Conservation (phyloP, 495 filamentous ascomycete genomes). For the Xylaria palmicola region DNA sequence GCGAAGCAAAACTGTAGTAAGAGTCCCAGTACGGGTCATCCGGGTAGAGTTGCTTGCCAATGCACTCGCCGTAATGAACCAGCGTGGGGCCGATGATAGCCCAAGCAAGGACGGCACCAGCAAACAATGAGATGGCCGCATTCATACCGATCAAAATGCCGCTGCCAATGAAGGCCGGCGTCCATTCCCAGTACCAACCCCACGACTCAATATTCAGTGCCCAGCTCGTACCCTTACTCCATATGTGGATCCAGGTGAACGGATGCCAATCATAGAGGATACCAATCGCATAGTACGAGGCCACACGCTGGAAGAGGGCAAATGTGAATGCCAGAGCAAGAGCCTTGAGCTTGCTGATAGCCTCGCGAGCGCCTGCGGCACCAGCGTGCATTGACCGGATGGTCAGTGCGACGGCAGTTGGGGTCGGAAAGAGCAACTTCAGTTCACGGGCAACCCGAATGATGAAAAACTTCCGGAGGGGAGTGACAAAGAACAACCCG, state of each 20-base stretch:
- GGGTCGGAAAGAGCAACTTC: constrained; percentile 62
- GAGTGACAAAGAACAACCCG: constrained; percentile 66
- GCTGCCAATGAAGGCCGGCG: constrained; percentile 65
- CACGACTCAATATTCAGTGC: constrained; percentile 62
- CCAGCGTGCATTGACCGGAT: constrained; percentile 65
- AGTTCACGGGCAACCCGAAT: constrained; percentile 63
- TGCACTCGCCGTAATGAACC: constrained; percentile 53
- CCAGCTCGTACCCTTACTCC: constrained; percentile 55
- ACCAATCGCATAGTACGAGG: constrained; percentile 60
- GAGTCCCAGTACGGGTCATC: constrained; percentile 53
- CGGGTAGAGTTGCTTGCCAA: constrained; percentile 41
- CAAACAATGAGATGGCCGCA: constrained; percentile 62
- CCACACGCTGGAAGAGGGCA: constrained; percentile 55
- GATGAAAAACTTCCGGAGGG: constrained; percentile 69
- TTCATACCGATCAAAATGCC: constrained; percentile 68
- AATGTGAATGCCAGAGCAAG: constrained; percentile 50
- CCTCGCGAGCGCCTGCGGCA: constrained; percentile 49
- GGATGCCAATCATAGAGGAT: constrained; percentile 68
- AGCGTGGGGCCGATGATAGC: constrained; percentile 63
- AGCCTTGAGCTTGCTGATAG: constrained; percentile 59
- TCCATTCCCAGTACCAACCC: constrained; percentile 65
- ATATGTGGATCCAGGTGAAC: constrained; percentile 64
- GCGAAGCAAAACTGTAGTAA: constrained; percentile 50
- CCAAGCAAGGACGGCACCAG: constrained; percentile 61
- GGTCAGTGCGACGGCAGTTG: constrained; percentile 62